phyloP scores from a whole-genome alignment of 176 grass and related monocot species.

The Triticum timopheevii region DNA sequence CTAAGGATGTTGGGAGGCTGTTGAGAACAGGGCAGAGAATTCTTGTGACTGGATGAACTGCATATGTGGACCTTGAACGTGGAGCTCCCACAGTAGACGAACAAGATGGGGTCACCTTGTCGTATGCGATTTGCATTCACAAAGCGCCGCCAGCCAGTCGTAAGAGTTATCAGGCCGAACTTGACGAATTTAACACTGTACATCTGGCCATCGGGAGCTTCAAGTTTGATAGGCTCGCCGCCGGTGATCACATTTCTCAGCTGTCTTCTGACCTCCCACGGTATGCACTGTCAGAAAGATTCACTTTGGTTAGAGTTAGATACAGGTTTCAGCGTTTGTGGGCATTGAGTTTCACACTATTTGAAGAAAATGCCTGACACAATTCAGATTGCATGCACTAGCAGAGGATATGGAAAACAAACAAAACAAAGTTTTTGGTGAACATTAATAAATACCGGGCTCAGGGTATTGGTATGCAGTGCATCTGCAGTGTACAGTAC shows the following conservation, averaged over 20 bases:
- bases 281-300: not conserved
- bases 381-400: not conserved
- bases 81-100: conserved; percentile 21
- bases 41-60: not conserved
- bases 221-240: not conserved
- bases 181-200: conserved; percentile 14
- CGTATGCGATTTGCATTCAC: not conserved
- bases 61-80: conserved; percentile 36
- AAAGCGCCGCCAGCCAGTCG: conserved; percentile 36
- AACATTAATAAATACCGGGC: too few relatives aligned
- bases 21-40: not conserved
- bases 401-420: not conserved
- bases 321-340: not conserved
- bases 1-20: not conserved
- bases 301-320: not conserved
- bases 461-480: too few relatives aligned
- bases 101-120: conserved; percentile 27
- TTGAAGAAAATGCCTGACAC: not conserved
- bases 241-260: not conserved
- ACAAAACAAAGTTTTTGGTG: not conserved
- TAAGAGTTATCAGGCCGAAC: not conserved
- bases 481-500: too few relatives aligned
- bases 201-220: conserved; percentile 5
- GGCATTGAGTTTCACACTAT: not conserved
- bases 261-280: not conserved